Conservation (phyloP, 306 rosid species). For the Clitoria ternatea region DNA sequence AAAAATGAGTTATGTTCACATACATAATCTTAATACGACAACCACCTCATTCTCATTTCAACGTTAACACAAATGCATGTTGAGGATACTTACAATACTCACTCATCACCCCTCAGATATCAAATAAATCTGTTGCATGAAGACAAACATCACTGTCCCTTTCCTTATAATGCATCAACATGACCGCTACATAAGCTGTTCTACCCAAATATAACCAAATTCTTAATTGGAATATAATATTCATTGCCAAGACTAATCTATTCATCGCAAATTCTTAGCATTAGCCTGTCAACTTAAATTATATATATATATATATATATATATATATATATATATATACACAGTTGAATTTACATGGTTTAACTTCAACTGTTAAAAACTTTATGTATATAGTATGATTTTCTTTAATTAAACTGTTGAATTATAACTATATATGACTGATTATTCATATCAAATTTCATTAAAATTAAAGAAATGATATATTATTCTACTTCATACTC, state of each 20-base stretch:
- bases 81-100: slow-evolving; percentile 18
- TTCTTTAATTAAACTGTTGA: no score
- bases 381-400: no score
- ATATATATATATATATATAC: no score
- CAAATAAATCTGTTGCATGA: background rate
- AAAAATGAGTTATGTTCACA: slow-evolving; percentile 12
- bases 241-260: no score
- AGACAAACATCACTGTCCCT: slow-evolving; percentile 23
- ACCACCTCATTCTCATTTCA: slow-evolving; percentile 12
- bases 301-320: no score
- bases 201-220: background rate
- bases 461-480: no score
- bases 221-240: background rate
- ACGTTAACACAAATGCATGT: slow-evolving; percentile 17
- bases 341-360: no score
- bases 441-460: no score
- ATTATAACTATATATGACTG: no score
- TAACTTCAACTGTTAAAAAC: no score
- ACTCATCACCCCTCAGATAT: background rate
- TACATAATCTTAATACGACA: slow-evolving; percentile 32
- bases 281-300: background rate
- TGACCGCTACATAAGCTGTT: slow-evolving; percentile 7
- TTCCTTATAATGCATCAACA: slow-evolving; percentile 20
- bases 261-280: background rate
- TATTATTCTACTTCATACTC: no score